phyloP scores from a whole-genome alignment of 2,329 filamentous ascomycete genomes.

The Aspergillus udagawae region DNA sequence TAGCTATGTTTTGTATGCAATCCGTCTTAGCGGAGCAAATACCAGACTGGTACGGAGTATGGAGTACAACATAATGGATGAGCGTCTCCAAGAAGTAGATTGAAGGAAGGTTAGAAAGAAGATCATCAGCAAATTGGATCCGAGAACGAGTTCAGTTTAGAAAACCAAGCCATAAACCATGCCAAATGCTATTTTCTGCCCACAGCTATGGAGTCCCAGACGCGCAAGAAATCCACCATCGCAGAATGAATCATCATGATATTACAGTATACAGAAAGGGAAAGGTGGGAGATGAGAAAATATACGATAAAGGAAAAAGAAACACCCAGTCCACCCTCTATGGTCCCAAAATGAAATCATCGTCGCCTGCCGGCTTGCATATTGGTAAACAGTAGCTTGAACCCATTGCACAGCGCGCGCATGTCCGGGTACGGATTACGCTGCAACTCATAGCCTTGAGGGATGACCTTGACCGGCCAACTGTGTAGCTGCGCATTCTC shows the following conservation, averaged over 20 bases:
- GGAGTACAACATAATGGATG: not conserved
- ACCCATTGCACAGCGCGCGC: conserved; percentile 91
- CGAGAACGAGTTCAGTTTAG: conserved; percentile 18
- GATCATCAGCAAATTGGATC: not conserved
- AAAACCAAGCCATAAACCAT: conserved; percentile 9
- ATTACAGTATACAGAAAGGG: not conserved
- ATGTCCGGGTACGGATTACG: conserved; percentile 90
- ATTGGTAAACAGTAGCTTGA: conserved; percentile 79
- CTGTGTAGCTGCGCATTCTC: conserved; percentile 67
- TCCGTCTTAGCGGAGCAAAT: not conserved
- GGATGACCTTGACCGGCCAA: conserved; percentile 86
- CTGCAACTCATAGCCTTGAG: conserved; percentile 87
- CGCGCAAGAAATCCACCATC: not conserved
- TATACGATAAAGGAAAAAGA: conserved; percentile 2
- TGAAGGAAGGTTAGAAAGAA: not conserved
- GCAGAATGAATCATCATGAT: not conserved
- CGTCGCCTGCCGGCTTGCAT: conserved; percentile 44
- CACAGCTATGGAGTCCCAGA: not conserved
- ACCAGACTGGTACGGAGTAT: not conserved
- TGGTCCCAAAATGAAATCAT: conserved; percentile 3
- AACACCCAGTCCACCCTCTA: conserved; percentile 1
- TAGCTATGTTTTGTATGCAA: not conserved
- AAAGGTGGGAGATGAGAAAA: conserved; percentile 9
- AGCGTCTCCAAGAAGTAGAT: not conserved
- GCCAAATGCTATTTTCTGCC: conserved; percentile 9